Conservation (phyloP, 2,329 filamentous ascomycete species). For the Chaetomium sp. region DNA sequence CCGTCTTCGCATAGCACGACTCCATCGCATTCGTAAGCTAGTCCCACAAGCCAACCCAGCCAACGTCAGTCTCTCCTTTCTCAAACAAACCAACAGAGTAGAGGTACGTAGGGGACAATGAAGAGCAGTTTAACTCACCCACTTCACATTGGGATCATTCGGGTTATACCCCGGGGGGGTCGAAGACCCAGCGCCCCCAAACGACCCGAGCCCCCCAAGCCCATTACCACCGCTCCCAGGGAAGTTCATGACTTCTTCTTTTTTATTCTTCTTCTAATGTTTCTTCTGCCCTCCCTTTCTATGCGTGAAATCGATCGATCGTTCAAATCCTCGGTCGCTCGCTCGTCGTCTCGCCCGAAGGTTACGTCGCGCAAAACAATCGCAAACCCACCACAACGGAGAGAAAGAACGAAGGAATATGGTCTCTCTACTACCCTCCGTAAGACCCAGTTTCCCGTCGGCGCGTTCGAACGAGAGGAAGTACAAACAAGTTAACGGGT, state of each 20-base stretch:
- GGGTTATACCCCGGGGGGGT: conserved; percentile 28
- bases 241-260: conserved; percentile 19
- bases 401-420: no score
- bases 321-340: no score
- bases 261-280: neutral
- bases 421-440: no score
- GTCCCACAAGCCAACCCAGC: no score
- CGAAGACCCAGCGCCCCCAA: conserved; percentile 18
- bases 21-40: conserved; percentile 74
- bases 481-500: no score
- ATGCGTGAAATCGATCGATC: neutral
- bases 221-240: conserved; percentile 14
- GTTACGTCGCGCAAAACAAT: no score
- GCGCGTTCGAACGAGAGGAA: no score
- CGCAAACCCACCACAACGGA: no score
- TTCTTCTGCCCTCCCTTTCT: neutral
- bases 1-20: conserved; percentile 82
- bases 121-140: conserved; percentile 19
- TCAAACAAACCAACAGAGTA: neutral
- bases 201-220: neutral
- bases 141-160: conserved; percentile 48
- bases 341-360: no score
- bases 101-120: no score
- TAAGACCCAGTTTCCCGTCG: no score
- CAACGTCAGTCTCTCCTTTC: conserved; percentile 9